These are phyloP conservation scores for Posidonia australis DNA, from an alignment of 106 monocot genomes.

Conservation along the genomic window DNA sequence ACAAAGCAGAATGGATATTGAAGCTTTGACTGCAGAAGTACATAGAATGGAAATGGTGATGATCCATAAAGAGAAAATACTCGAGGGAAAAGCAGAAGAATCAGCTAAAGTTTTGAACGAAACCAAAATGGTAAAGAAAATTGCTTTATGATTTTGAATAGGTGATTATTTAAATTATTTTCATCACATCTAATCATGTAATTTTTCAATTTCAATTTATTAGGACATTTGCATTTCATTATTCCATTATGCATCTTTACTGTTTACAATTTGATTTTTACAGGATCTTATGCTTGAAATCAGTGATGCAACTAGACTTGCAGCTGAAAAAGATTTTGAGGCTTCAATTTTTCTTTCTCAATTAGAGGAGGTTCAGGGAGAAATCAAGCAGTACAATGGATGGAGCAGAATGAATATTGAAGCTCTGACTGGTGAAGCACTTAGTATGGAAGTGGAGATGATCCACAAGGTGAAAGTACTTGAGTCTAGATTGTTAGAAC, in stretches of 20 bases:
- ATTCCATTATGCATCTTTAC: not conserved
- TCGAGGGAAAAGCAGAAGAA: constrained; percentile 24
- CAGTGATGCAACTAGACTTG: constrained; percentile 35
- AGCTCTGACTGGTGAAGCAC: too few species aligned
- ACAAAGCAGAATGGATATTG: constrained; percentile 26
- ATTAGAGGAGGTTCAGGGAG: constrained; percentile 58
- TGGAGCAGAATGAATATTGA: too few species aligned
- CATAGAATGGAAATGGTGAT: constrained; percentile 32
- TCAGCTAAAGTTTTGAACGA: constrained; percentile 28
- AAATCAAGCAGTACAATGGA: constrained; percentile 15
- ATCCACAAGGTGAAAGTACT: too few species aligned
- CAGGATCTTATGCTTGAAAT: constrained; percentile 54
- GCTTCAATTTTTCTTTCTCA: constrained; percentile 46
- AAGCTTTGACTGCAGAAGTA: constrained; percentile 34
- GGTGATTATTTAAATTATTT: not conserved
- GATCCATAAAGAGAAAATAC: constrained; percentile 35
- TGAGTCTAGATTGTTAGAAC: too few species aligned
- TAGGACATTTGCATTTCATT: not conserved
- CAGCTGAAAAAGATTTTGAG: constrained; percentile 58
- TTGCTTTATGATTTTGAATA: too few species aligned
- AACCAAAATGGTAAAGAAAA: constrained; percentile 45
- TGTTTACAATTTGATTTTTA: not conserved
- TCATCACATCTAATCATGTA: not conserved
- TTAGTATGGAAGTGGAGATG: too few species aligned
- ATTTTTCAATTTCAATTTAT: not conserved